These are phyloP conservation scores for Xylaria flabelliformis DNA, from an alignment of 495 filamentous ascomycete species.

Conservation along the genomic window DNA sequence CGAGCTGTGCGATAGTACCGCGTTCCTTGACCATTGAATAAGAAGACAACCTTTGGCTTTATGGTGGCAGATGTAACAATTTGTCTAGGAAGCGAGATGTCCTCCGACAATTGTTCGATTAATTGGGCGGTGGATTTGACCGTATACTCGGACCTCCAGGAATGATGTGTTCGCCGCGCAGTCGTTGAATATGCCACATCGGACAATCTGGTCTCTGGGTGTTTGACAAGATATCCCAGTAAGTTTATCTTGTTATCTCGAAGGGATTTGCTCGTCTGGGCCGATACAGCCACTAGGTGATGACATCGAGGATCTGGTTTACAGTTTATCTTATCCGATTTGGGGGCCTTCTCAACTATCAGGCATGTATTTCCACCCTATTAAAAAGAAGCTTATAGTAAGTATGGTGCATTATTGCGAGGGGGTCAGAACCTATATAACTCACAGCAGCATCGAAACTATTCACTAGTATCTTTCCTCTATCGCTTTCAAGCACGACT, in stretches of 20 bases:
- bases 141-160: constrained; percentile 29
- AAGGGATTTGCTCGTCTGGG: constrained; percentile 41
- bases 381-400: constrained; percentile 27
- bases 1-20: constrained; percentile 3
- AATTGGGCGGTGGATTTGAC: constrained; percentile 5
- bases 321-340: background rate
- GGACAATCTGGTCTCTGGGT: constrained; percentile 44
- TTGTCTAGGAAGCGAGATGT: constrained; percentile 16
- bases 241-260: constrained; percentile 43
- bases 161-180: constrained; percentile 17
- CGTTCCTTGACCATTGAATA: constrained; percentile 63
- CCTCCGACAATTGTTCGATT: background rate
- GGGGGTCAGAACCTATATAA: background rate
- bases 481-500: constrained; percentile 50
- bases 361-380: constrained; percentile 59
- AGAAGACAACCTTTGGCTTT: constrained; percentile 54
- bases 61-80: background rate
- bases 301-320: background rate
- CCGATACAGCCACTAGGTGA: constrained; percentile 53
- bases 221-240: constrained; percentile 47
- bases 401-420: constrained; percentile 45
- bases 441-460: constrained; percentile 60
- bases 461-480: constrained; percentile 52
- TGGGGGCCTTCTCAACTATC: constrained; percentile 55
- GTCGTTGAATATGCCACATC: constrained; percentile 50